Conservation (phyloP, 306 rosid species). For the Vigna nakashimae region DNA sequence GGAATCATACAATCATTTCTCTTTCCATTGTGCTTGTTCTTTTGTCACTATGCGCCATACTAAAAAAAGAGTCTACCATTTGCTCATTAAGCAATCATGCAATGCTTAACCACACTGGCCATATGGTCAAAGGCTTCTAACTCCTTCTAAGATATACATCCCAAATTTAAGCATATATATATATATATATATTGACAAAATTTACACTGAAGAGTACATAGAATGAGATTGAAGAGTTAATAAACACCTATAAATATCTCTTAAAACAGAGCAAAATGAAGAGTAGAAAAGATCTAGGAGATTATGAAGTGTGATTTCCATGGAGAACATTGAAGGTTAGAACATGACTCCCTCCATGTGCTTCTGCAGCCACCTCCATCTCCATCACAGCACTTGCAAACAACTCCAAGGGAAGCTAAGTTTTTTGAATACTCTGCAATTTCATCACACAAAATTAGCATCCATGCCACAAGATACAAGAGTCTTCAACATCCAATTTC, state of each 20-base stretch:
- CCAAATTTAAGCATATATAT: slow-evolving; percentile 26
- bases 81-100: neutral
- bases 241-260: neutral
- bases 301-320: slow-evolving; percentile 52
- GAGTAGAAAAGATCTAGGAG: neutral
- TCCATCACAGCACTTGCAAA: slow-evolving; percentile 71
- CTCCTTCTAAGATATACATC: neutral
- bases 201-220: neutral
- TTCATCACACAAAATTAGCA: slow-evolving; percentile 16
- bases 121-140: neutral
- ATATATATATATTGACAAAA: slow-evolving; percentile 29
- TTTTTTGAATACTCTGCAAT: slow-evolving; percentile 42
- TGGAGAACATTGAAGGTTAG: slow-evolving; percentile 57
- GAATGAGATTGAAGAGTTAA: neutral
- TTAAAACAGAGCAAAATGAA: neutral
- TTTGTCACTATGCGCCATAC: too few relatives aligned
- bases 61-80: too few relatives aligned
- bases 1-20: too few relatives aligned
- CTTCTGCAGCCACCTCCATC: slow-evolving; percentile 53
- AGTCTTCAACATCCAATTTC: too few relatives aligned
- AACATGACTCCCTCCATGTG: slow-evolving; percentile 57
- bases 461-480: neutral
- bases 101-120: neutral
- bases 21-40: too few relatives aligned
- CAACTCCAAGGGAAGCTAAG: slow-evolving; percentile 52